Percentiles rank a stretch among this genome's conserved stretches.
Evolutionary conservation across 2,329 filamentous ascomycete genomes (phyloP).

Genomic region (Thelonectria olida): DNA sequence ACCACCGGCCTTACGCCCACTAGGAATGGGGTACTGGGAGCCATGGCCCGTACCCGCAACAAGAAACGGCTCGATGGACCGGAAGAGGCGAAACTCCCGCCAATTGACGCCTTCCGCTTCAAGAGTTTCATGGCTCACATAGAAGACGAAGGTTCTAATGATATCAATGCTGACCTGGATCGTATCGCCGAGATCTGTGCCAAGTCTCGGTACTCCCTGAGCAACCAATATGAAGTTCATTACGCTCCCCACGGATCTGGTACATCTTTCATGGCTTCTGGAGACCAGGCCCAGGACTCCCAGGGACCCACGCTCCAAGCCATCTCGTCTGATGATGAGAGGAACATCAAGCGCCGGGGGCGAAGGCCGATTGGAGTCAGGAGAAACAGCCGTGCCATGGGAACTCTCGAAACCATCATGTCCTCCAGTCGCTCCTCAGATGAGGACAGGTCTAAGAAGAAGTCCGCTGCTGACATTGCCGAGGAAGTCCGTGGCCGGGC

Average conservation of each 20-base stretch:
- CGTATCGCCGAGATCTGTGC: slow-evolving; percentile 75
- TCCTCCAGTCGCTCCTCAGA: slow-evolving; percentile 72
- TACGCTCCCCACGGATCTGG: slow-evolving; percentile 70
- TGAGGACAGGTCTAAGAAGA: slow-evolving; percentile 69
- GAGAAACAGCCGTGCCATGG: slow-evolving; percentile 64
- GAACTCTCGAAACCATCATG: slow-evolving; percentile 73
- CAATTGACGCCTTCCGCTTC: slow-evolving; percentile 71
- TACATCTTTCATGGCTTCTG: slow-evolving; percentile 52
- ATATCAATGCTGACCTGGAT: slow-evolving; percentile 68
- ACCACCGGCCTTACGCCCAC: slow-evolving; percentile 42
- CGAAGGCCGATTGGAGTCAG: slow-evolving; percentile 54
- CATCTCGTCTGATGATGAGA: slow-evolving; percentile 66
- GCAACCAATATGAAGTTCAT: slow-evolving; percentile 74
- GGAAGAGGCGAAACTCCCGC: slow-evolving; percentile 61
- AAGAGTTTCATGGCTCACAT: slow-evolving; percentile 70
- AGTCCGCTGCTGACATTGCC: slow-evolving; percentile 64
- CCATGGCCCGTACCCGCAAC: slow-evolving; percentile 55
- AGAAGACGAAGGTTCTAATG: slow-evolving; percentile 52
- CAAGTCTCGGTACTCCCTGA: slow-evolving; percentile 70
- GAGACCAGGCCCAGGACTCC: slow-evolving; percentile 42
- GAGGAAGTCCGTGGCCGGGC: slow-evolving; percentile 63
- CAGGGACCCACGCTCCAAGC: slow-evolving; percentile 66
- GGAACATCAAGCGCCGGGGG: slow-evolving; percentile 48
- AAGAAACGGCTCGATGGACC: slow-evolving; percentile 46
- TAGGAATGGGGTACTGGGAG: slow-evolving; percentile 52